Base-by-base conservation (phyloP, 1,284 basidiomycete genomes). In the Boletus smithii region DNA sequence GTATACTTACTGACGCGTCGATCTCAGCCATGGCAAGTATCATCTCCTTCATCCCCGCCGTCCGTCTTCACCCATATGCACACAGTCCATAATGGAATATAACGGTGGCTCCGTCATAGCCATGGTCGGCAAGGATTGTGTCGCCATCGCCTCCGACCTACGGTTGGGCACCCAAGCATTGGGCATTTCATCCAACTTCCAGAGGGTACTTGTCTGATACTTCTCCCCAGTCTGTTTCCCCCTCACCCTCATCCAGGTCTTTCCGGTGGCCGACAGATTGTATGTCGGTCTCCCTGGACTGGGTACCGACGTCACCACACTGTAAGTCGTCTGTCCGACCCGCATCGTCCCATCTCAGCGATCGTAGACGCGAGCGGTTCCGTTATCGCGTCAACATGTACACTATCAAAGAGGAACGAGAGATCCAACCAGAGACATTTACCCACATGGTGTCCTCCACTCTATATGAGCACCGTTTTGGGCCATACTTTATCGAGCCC, bases 61-160 rank as follows among this genome's bases (percentile, higher is more conserved):
- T 45, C 26, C 18, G 3, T 31, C 22, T 20, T 20, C 27, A 32
- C 52, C 62, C 29, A 67, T 18, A 35, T 13, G 0, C 5, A 5
- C 27, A 22, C 38, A 89, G 88, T 91, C 88, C 65, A 83, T 86
- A 60, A 85, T 91, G 87, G 79, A 91, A 73, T 79, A 84, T 58
- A 95, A 95, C 76, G 92, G 92, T 73, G 97, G 97, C 72, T 97
- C 93, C 71, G 92, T 97, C 61, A 82, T 99, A 71, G 97, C 97
- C 73, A 99, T 99, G 94, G 88, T 88, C 53, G 97, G 97, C 55
- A 98, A 98, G 75, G 91, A 95, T 64, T 99, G 97, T 69, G 97
- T 99, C 50, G 97, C 95, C 48, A 99, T 99, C 71, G 97, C 97
- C 27, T 93, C 87, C 44, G 97, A 99, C 73, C 69, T 97, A 58